A percentile compares a stretch with the other conserved stretches of the same genome.
These are phyloP conservation scores for Pterocarpus macrocarpus DNA, from an alignment of 306 rosid genomes.

Conservation along the genomic window DNA sequence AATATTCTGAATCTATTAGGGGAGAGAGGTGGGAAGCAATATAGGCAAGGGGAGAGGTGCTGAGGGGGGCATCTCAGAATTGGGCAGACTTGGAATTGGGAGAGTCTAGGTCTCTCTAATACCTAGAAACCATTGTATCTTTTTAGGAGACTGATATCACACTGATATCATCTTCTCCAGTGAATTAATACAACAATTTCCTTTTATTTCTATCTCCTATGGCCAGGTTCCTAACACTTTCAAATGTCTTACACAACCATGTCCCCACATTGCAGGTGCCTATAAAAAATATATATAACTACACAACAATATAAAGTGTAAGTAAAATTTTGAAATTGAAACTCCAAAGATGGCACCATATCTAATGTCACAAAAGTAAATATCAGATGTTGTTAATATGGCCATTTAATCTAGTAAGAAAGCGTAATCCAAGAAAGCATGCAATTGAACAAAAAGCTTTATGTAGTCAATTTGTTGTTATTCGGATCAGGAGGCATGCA, in stretches of 20 bases:
- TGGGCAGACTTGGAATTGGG: too few species aligned
- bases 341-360: not conserved
- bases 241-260: constrained; percentile 23
- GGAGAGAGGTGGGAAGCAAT: too few species aligned
- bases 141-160: too few species aligned
- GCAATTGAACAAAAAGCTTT: constrained; percentile 7
- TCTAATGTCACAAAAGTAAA: constrained; percentile 21
- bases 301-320: not conserved
- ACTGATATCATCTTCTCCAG: too few species aligned
- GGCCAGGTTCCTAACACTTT: too few species aligned
- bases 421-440: constrained; percentile 18
- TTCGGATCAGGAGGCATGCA: constrained; percentile 7
- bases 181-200: too few species aligned
- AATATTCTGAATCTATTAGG: too few species aligned
- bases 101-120: too few species aligned
- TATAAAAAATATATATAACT: constrained; percentile 16
- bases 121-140: too few species aligned
- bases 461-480: constrained; percentile 8
- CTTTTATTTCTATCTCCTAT: too few species aligned
- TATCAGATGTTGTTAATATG: constrained; percentile 25
- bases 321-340: not conserved
- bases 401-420: constrained; percentile 12
- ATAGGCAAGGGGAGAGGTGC: too few species aligned
- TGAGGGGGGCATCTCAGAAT: too few species aligned
- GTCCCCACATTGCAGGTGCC: constrained; percentile 8